Conservation (phyloP, 805 yeast genomes). For the Grigorovia yakushimaensis region DNA sequence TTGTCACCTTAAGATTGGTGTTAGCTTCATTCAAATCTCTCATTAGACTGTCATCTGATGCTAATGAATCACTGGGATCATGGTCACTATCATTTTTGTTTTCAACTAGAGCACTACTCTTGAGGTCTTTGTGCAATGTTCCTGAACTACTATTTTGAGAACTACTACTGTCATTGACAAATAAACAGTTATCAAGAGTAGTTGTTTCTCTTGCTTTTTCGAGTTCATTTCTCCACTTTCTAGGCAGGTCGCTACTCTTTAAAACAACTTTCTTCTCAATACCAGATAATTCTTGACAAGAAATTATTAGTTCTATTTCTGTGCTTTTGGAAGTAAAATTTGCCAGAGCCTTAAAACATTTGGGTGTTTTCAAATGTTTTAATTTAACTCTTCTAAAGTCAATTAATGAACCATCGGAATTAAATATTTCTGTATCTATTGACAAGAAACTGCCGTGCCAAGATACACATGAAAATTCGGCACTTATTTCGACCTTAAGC, state of each 20-base stretch:
- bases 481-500: slow-evolving; percentile 19
- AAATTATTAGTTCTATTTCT: slow-evolving; percentile 23
- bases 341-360: slow-evolving; percentile 22
- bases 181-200: neutral
- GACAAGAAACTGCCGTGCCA: slow-evolving; percentile 31
- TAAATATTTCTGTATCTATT: slow-evolving; percentile 25
- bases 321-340: slow-evolving; percentile 14
- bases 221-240: neutral
- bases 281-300: slow-evolving; percentile 34
- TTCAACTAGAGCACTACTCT: too few species aligned
- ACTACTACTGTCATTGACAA: neutral
- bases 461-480: slow-evolving; percentile 9
- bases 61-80: neutral
- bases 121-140: too few species aligned
- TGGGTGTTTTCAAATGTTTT: slow-evolving; percentile 17
- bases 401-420: slow-evolving; percentile 29
- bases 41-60: slow-evolving; percentile 11
- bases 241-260: slow-evolving; percentile 5
- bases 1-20: too few species aligned
- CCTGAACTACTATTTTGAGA: too few species aligned
- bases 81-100: too few species aligned
- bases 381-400: slow-evolving; percentile 36
- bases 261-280: slow-evolving; percentile 10
- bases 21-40: neutral
- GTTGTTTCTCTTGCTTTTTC: neutral